These are phyloP conservation scores for Grosmannia penicillata DNA, from an alignment of 2,329 filamentous ascomycete species.

Conservation along the genomic window DNA sequence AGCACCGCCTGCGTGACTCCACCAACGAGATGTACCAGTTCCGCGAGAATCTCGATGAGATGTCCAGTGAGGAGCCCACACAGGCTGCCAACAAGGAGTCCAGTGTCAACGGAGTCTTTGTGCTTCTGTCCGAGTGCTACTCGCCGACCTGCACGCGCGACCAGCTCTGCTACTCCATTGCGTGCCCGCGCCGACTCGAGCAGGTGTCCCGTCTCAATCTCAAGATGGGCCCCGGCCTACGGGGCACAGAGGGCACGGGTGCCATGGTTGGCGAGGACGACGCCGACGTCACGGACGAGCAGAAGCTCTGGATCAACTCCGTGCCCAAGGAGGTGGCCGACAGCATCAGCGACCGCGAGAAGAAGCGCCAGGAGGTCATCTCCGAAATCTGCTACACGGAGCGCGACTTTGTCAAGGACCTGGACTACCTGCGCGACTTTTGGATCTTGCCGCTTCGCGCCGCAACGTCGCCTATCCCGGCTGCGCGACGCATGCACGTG, in stretches of 20 bases:
- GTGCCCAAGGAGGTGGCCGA: constrained; percentile 92
- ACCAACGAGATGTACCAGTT: constrained; percentile 93
- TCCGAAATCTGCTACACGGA: constrained; percentile 98
- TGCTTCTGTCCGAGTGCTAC: constrained; percentile 90
- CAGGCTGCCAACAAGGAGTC: constrained; percentile 12
- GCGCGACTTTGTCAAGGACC: constrained; percentile 94
- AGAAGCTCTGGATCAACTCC: constrained; percentile 98
- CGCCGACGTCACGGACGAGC: constrained; percentile 72
- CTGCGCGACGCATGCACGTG: constrained; percentile 75
- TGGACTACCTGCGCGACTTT: constrained; percentile 95
- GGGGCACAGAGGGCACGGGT: constrained; percentile 41
- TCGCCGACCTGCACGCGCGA: constrained; percentile 94
- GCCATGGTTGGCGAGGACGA: constrained; percentile 61
- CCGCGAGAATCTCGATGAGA: constrained; percentile 81
- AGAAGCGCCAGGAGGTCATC: constrained; percentile 96
- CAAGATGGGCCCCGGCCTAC: constrained; percentile 80
- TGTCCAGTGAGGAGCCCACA: constrained; percentile 57
- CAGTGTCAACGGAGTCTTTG: constrained; percentile 84
- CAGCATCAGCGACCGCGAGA: constrained; percentile 75
- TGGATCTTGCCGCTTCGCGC: constrained; percentile 89
- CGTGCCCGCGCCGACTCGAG: constrained; percentile 82
- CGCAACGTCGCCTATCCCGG: constrained; percentile 73
- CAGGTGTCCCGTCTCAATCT: constrained; percentile 90
- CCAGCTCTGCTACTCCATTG: constrained; percentile 94
- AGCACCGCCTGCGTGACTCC: constrained; percentile 90